Evolutionary conservation across 768 basidiomycete species (phyloP).

Genomic region (Pleurotus sapidus): DNA sequence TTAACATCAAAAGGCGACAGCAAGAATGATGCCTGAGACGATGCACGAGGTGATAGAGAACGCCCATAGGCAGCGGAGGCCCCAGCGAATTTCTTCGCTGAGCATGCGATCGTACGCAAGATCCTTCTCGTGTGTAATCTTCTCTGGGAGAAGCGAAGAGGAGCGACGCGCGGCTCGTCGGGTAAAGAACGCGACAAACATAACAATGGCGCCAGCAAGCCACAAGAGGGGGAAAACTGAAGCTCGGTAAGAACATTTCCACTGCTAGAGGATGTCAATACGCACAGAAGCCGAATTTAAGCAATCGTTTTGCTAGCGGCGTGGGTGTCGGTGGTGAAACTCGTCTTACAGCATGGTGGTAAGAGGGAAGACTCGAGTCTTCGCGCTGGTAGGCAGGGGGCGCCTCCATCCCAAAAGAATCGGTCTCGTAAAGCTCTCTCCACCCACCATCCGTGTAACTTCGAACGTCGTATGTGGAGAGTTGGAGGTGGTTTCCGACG

Average conservation of each 20-base stretch:
- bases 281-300: constrained; percentile 7
- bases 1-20: neutral
- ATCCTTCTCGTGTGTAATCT: neutral
- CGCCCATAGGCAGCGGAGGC: constrained; percentile 3
- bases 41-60: constrained; percentile 3
- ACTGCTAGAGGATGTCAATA: neutral
- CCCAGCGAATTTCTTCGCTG: neutral
- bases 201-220: neutral
- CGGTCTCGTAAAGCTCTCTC: constrained; percentile 5
- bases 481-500: neutral
- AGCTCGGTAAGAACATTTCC: neutral
- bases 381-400: constrained; percentile 7
- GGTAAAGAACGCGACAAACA: constrained; percentile 2
- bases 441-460: constrained; percentile 1
- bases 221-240: constrained; percentile 4
- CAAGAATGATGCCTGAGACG: constrained; percentile 4
- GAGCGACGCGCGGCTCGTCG: neutral
- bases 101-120: constrained; percentile 1
- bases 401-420: neutral
- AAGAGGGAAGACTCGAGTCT: constrained; percentile 4
- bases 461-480: neutral
- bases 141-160: neutral
- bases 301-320: neutral
- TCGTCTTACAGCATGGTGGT: constrained; percentile 1
- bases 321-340: neutral